Evolutionary conservation across 306 rosid genomes (phyloP), one percentile per base, ranked within the genome.

Genomic region (Oxytropis ochrocephala): DNA sequence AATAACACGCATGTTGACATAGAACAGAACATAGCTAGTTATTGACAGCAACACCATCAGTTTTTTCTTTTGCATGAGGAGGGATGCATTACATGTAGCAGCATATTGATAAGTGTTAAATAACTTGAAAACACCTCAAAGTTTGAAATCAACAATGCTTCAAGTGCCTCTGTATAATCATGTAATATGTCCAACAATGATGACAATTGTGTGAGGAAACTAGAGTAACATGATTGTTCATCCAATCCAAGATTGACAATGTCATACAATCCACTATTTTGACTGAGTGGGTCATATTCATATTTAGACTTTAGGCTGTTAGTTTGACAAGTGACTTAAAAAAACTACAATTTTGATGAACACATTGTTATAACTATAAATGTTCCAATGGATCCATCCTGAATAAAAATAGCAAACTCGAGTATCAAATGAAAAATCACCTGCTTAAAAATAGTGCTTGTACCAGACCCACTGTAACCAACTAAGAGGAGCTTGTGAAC

Each of bases 371-470:
- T 0, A 29, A 27, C 39, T 41, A 18, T 57, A 16, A 43, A 16
- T 38, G 13, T 35, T 44, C 29, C 27, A 9, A 73, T 56, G 50
- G 48, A 16, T 52, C 30, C 27, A 18, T 70, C 41, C 57, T 47
- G 36, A 43, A 61, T 44, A 57, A 19, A 67, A 67, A 3, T 67
- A 35, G 58, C 70, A 27, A 71, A 32, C 43, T 47, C 17, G 46
- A 13, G 11, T 30, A 39, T 21, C 18, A 41, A 54, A 65, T 29
- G 56, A 76, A 79, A 58, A 21, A 74, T 70, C 65, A 91, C 99
- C 99, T 95, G 99, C 85, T 95, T 95, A 74, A 95, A 95, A 81
- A 95, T 89, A 73, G 99, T 95, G 78, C 99, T 95, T 33, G 99
- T 91, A 54, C 99, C 99, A 24, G 99, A 91, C 53, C 97, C 97